Conservation (phyloP, 345 rosid genomes). For the Barbarea vulgaris region DNA sequence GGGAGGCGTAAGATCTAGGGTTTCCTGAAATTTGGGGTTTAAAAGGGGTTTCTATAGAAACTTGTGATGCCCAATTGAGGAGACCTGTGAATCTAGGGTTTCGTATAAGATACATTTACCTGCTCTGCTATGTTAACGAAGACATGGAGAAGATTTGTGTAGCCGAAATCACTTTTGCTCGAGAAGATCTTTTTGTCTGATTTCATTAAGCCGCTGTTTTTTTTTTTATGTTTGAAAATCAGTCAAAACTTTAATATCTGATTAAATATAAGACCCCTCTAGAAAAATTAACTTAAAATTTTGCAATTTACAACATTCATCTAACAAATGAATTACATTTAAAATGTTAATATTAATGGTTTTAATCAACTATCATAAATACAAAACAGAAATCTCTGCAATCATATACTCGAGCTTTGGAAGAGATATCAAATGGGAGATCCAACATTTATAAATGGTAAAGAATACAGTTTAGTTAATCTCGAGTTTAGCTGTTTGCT, state of each 20-base stretch:
- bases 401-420: neutral
- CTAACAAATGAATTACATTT: too few relatives aligned
- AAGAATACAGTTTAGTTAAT: too few relatives aligned
- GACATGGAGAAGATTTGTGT: neutral
- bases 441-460: too few relatives aligned
- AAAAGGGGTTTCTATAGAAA: slow-evolving; percentile 28
- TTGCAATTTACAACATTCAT: too few relatives aligned
- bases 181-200: neutral
- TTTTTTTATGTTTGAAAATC: too few relatives aligned
- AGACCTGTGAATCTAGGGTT: slow-evolving; percentile 43
- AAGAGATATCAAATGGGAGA: too few relatives aligned
- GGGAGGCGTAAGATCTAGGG: slow-evolving; percentile 50
- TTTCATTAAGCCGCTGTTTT: neutral
- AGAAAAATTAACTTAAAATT: neutral
- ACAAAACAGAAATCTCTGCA: neutral
- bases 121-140: neutral
- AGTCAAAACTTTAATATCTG: too few relatives aligned
- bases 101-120: slow-evolving; percentile 46
- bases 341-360: too few relatives aligned
- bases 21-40: slow-evolving; percentile 34
- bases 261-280: neutral
- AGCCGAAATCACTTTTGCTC: neutral
- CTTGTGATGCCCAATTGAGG: slow-evolving; percentile 49
- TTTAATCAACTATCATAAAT: neutral
- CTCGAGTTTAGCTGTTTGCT: too few relatives aligned